Base-by-base conservation (phyloP, 805 yeast species). In the Teunomyces gatunensis region DNA sequence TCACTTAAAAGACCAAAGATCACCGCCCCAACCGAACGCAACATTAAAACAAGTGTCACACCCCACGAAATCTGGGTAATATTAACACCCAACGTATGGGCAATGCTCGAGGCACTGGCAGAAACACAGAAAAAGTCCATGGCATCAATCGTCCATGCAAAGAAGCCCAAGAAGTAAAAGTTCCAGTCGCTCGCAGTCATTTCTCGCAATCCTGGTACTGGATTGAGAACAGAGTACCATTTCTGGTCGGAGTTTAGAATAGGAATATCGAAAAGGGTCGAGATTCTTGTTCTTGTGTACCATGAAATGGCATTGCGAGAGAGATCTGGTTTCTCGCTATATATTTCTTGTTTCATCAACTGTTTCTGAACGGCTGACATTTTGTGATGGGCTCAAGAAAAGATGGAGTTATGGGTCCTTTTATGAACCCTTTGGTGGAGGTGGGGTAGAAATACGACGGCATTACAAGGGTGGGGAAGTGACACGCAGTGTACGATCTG, bases 101-200 rank as follows among this genome's bases (percentile, higher is more conserved):
- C 63, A 45, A 60, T 56, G 17, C 46, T 52, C 5, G 52, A 11
- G 1, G 55, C 56, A 44, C 58, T 58, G 28, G 58, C 51, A 20
- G 57, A 53, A 6, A 60, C 65, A 2, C 60, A 53, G 37, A 59
- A 60, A 40, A 58, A 60, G 51, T 59, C 65, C 40, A 60, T 49
- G 9, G 65, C 52, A 45, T 59, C 65, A 52, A 61, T 53, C 1
- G 60, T 56, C 65, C 65, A 60, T 18, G 59, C 61, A 30, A 48
- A 48, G 32, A 58, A 59, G 1, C 61, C 65, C 50, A 57, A 47
- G 10, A 52, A 39, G 42, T 58, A 60, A 33, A 47, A 60, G 49
- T 54, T 50, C 58, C 59, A 56, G 51, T 58, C 53, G 21, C 30
- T 41, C 18, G 47, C 42, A 12, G 47, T 9, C 33, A 53, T 44